Percentiles rank a stretch among this genome's conserved stretches.
Evolutionary conservation across 163 green algal species (phyloP).

Genomic region (Chlorella variabilis): DNA sequence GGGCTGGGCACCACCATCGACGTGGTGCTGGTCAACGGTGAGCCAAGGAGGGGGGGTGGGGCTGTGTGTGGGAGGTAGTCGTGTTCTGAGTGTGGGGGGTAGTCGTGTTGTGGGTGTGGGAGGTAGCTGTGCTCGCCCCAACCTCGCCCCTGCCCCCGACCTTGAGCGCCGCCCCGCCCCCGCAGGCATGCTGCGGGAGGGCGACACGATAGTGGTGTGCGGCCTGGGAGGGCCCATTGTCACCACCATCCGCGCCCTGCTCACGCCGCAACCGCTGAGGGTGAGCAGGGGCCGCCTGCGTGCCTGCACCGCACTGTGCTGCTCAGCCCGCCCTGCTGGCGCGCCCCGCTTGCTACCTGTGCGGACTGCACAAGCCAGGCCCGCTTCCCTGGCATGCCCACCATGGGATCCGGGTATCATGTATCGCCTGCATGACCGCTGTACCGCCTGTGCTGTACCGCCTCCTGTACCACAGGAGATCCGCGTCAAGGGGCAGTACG

Average conservation of each 20-base stretch:
- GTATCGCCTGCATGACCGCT: too few species aligned
- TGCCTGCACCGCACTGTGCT: too few species aligned
- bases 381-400: too few species aligned
- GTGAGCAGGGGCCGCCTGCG: slow-evolving; percentile 38
- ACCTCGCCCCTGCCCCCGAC: too few species aligned
- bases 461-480: slow-evolving; percentile 78
- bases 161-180: background rate
- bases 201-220: slow-evolving; percentile 92
- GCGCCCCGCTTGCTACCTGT: background rate
- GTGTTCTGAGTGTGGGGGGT: too few species aligned
- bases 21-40: slow-evolving; percentile 92
- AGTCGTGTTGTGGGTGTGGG: too few species aligned
- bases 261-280: slow-evolving; percentile 90
- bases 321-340: background rate
- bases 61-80: too few species aligned
- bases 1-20: slow-evolving; percentile 96
- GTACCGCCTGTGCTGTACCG: background rate
- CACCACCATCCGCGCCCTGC: slow-evolving; percentile 92
- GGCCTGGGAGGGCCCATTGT: slow-evolving; percentile 92
- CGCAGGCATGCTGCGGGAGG: slow-evolving; percentile 79
- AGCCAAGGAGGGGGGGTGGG: too few species aligned
- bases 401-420: too few species aligned
- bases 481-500: slow-evolving; percentile 92
- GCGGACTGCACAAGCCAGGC: too few species aligned
- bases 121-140: too few species aligned